Percentiles rank a stretch among this genome's conserved stretches.
Conservation (phyloP, 441 rosid genomes). For the Melianthus villosus region DNA sequence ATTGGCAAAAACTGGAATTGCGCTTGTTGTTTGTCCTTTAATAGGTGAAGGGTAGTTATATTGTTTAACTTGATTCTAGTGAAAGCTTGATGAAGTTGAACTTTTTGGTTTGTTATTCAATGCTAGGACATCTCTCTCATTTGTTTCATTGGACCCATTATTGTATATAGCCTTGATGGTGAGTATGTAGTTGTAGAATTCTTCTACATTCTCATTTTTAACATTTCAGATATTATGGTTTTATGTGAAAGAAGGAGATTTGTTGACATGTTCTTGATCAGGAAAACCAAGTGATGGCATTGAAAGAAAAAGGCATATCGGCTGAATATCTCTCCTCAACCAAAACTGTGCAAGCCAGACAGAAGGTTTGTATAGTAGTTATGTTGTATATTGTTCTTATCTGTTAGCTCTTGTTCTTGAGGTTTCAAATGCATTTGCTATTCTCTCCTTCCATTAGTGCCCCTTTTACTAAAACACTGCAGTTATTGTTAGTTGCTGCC, state of each 20-base stretch:
- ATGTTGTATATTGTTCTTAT: no score
- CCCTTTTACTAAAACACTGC: no score
- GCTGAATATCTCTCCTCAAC: slow-evolving; percentile 89
- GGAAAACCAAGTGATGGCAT: slow-evolving; percentile 86
- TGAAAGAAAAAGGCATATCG: slow-evolving; percentile 77
- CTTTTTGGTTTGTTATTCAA: slow-evolving; percentile 10
- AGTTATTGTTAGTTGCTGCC: no score
- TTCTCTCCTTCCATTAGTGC: no score
- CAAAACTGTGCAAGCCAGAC: slow-evolving; percentile 40
- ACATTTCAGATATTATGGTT: no score
- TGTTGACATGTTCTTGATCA: slow-evolving; percentile 11
- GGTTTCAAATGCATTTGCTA: no score
- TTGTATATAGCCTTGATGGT: slow-evolving; percentile 74
- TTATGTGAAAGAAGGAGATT: no score
- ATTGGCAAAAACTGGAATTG: slow-evolving; percentile 70
- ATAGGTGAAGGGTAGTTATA: slow-evolving; percentile 36
- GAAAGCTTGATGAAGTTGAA: neutral
- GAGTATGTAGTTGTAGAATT: slow-evolving; percentile 12
- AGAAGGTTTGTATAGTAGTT: no score
- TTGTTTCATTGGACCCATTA: slow-evolving; percentile 7
- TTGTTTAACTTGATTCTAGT: neutral
- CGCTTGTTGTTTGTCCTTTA: slow-evolving; percentile 84
- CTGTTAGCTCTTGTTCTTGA: neutral
- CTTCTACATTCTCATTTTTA: neutral
- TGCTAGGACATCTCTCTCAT: slow-evolving; percentile 3